Conservation (phyloP, 805 yeast genomes). For the Pichia scutulata region DNA sequence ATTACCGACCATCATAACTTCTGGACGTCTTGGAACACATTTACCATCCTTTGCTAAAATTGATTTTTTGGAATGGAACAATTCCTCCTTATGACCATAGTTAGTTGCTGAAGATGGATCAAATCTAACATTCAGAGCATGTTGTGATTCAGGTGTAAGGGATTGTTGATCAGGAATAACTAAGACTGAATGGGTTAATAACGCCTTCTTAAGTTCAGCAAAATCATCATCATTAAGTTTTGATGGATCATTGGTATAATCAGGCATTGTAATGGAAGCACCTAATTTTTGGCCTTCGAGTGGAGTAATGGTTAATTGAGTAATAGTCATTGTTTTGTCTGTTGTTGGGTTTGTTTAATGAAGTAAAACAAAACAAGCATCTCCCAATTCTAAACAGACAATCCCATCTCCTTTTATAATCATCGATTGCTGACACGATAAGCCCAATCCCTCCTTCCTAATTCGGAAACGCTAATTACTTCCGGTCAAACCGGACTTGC, state of each 20-base stretch:
- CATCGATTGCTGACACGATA: not conserved
- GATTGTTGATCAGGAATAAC: conserved; percentile 67
- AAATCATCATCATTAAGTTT: conserved; percentile 60
- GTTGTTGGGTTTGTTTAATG: too few relatives aligned
- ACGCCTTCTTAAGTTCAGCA: conserved; percentile 50
- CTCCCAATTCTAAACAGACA: not conserved
- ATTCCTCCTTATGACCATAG: conserved; percentile 77
- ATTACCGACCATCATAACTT: conserved; percentile 85
- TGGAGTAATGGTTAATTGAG: conserved; percentile 31
- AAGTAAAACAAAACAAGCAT: too few relatives aligned
- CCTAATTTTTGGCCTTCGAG: conserved; percentile 54
- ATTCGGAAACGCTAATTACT: not conserved
- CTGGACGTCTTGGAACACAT: conserved; percentile 76
- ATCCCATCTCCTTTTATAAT: not conserved
- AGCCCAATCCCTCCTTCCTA: not conserved
- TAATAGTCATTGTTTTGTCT: not conserved
- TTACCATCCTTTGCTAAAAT: conserved; percentile 76
- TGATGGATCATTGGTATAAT: conserved; percentile 68
- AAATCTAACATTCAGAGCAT: conserved; percentile 64
- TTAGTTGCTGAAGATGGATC: conserved; percentile 64
- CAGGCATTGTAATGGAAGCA: conserved; percentile 58
- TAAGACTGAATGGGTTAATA: conserved; percentile 61
- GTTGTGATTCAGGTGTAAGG: conserved; percentile 68
- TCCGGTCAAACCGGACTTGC: not conserved
- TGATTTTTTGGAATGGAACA: conserved; percentile 55